These are phyloP conservation scores for Trichosanthes cucumerina DNA, from an alignment of 306 rosid genomes.

Conservation along the genomic window DNA sequence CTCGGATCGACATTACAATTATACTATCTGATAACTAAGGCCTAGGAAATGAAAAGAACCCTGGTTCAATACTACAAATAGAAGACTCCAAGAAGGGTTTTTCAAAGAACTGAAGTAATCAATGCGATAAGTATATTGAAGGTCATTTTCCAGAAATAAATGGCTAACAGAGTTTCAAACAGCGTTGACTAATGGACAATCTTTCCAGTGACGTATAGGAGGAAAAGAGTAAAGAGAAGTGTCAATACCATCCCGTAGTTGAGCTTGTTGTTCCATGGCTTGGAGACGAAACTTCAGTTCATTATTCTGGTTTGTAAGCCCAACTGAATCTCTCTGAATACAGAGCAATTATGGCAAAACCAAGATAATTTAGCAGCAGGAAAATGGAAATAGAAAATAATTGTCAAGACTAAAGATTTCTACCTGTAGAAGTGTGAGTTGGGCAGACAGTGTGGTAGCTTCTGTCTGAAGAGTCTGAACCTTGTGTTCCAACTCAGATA, in stretches of 20 bases:
- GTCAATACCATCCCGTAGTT: conserved; percentile 76
- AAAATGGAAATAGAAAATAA: neutral
- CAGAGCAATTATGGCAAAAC: conserved; percentile 9
- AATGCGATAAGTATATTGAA: neutral
- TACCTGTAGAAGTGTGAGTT: conserved; percentile 85
- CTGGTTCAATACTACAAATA: neutral
- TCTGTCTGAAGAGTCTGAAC: conserved; percentile 95
- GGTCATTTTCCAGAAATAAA: neutral
- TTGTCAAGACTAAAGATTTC: conserved; percentile 5
- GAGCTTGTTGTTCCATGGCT: conserved; percentile 98
- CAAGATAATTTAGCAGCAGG: neutral
- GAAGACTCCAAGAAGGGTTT: neutral
- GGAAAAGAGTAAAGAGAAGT: neutral
- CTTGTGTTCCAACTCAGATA: conserved; percentile 89
- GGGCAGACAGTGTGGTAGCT: conserved; percentile 86
- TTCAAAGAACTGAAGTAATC: neutral
- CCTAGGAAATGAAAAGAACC: neutral
- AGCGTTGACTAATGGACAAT: neutral
- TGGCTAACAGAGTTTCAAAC: neutral
- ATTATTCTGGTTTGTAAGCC: conserved; percentile 72
- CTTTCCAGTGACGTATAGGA: neutral
- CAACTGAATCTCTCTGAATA: conserved; percentile 77
- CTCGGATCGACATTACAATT: neutral
- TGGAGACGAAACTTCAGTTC: conserved; percentile 98
- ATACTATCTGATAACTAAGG: neutral